phyloP scores from a whole-genome alignment of 129 eudicot species.

The Pseudognaphalium luteoalbum region DNA sequence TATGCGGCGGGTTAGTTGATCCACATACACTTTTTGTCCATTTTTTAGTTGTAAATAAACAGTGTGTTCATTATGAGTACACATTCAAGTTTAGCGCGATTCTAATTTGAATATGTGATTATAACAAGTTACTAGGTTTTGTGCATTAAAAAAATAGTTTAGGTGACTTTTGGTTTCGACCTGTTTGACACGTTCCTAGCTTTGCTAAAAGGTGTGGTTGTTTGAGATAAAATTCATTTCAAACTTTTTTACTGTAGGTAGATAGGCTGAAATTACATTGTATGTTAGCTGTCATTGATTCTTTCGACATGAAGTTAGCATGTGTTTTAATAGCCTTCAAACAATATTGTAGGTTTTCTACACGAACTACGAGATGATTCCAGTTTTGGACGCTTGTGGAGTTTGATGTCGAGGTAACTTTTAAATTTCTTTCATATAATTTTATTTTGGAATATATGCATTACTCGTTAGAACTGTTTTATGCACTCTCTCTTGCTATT shows the following conservation, averaged over 20 bases:
- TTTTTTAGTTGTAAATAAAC: neutral
- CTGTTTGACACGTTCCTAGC: neutral
- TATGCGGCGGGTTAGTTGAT: neutral
- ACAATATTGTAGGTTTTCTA: conserved; percentile 53
- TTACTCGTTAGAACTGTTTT: neutral
- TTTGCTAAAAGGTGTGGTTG: neutral
- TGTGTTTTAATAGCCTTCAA: conserved; percentile 16
- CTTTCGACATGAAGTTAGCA: conserved; percentile 12
- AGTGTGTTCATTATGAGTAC: neutral
- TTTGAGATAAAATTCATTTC: neutral
- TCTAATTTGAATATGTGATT: neutral
- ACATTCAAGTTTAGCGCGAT: neutral
- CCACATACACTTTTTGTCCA: neutral
- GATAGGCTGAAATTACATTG: neutral
- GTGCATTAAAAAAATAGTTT: neutral
- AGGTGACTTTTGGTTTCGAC: neutral
- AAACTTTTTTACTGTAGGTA: neutral
- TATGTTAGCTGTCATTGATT: conserved; percentile 6
- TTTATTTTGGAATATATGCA: neutral
- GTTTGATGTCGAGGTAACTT: conserved; percentile 75
- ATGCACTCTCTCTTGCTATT: conserved; percentile 16
- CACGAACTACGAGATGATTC: conserved; percentile 85
- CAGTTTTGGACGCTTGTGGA: conserved; percentile 87
- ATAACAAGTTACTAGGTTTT: neutral
- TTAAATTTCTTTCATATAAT: conserved; percentile 3